Conservation (phyloP, 2,329 filamentous ascomycete species). For the Aspergillus persii region DNA sequence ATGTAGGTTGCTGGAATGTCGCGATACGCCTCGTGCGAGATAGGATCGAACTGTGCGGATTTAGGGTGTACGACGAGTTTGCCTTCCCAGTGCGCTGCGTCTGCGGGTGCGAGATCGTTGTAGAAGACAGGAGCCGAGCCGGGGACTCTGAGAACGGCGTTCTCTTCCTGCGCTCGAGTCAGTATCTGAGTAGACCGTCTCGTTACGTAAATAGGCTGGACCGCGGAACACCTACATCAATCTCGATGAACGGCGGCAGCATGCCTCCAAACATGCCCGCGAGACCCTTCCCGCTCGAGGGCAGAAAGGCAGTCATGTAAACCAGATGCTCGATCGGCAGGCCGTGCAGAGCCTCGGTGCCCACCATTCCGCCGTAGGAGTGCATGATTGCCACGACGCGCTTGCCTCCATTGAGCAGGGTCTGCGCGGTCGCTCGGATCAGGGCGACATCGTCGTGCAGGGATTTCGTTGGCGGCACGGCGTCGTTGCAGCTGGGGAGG, state of each 20-base stretch:
- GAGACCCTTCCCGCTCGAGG: not conserved
- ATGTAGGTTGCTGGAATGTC: conserved; percentile 3
- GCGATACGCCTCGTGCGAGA: conserved; percentile 3
- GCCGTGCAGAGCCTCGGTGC: conserved; percentile 1
- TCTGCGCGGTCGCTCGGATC: not conserved
- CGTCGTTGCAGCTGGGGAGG: not conserved
- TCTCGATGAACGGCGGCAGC: not conserved
- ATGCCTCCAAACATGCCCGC: conserved; percentile 1
- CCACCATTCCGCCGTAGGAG: conserved; percentile 6
- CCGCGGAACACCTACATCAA: not conserved
- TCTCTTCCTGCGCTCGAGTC: not conserved
- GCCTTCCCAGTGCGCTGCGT: not conserved
- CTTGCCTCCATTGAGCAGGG: not conserved
- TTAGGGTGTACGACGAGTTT: not conserved
- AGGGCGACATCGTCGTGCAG: not conserved
- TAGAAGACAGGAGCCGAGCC: not conserved
- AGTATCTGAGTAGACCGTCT: not conserved
- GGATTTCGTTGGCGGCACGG: not conserved
- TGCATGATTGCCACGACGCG: conserved; percentile 1
- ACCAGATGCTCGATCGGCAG: not conserved
- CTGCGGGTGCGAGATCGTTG: conserved; percentile 1
- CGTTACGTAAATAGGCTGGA: too few species aligned
- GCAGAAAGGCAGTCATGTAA: conserved; percentile 5
- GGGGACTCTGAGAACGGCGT: not conserved
- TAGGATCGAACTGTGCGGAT: not conserved